phyloP scores from a whole-genome alignment of 257 asterid genomes.

The Scutellaria galericulata region DNA sequence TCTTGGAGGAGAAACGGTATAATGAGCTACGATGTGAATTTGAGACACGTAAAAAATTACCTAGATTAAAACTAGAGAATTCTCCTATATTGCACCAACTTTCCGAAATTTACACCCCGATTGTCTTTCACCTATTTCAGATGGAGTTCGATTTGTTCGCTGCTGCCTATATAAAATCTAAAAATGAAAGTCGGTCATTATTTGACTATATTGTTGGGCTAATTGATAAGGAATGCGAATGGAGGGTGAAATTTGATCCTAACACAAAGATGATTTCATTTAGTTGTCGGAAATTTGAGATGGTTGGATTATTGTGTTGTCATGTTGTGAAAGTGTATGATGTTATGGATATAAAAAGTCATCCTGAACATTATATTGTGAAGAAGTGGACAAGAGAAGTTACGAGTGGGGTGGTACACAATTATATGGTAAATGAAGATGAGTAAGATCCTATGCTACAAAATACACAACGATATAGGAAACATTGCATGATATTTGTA shows the following conservation, averaged over 20 bases:
- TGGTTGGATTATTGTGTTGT: neutral
- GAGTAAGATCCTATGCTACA: too few relatives aligned
- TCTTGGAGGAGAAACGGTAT: too few relatives aligned
- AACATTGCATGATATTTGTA: too few relatives aligned
- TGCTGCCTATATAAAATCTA: neutral
- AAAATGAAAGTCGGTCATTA: neutral
- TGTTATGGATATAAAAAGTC: neutral
- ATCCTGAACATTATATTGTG: neutral
- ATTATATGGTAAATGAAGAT: too few relatives aligned
- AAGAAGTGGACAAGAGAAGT: neutral
- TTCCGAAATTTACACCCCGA: neutral
- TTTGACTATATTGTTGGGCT: neutral
- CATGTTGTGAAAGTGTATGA: neutral
- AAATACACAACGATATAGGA: too few relatives aligned
- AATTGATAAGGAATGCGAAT: too few relatives aligned
- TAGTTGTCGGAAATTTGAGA: neutral
- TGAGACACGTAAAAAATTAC: too few relatives aligned
- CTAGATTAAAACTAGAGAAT: neutral
- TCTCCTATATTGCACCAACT: neutral
- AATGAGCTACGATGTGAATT: too few relatives aligned
- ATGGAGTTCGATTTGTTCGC: neutral
- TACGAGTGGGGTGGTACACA: neutral
- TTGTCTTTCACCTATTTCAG: constrained; percentile 3
- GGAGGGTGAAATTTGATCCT: neutral
- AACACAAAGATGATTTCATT: neutral